Conservation (phyloP, 1,284 basidiomycete species). For the Cyathus olla region DNA sequence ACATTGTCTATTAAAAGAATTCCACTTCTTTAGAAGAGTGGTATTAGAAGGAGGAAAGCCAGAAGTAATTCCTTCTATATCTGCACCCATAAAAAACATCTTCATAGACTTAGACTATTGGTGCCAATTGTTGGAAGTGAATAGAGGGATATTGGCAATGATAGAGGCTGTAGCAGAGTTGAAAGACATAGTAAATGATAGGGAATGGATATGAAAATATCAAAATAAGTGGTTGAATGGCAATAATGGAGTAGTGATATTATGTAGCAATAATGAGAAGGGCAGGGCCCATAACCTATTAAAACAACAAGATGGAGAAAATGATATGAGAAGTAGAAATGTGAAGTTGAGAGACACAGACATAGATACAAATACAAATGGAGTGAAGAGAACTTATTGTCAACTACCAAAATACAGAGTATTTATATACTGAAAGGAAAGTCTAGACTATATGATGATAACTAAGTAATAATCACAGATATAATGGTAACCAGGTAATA, state of each 20-base stretch:
- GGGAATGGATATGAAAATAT: background rate
- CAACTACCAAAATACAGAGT: too few relatives aligned
- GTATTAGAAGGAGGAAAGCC: conserved; percentile 3
- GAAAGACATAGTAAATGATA: conserved; percentile 4
- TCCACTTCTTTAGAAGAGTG: background rate
- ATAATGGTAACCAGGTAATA: too few relatives aligned
- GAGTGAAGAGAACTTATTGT: too few relatives aligned
- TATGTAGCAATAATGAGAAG: background rate
- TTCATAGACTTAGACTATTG: too few relatives aligned
- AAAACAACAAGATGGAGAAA: background rate
- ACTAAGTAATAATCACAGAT: too few relatives aligned
- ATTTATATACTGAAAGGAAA: too few relatives aligned
- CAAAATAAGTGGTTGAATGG: background rate
- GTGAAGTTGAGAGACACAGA: background rate
- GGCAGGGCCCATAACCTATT: conserved; percentile 20
- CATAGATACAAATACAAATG: too few relatives aligned
- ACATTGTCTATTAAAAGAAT: conserved; percentile 6
- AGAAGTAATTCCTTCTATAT: conserved; percentile 10
- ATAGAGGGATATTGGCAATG: background rate
- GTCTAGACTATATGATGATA: too few relatives aligned
- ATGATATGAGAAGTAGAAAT: background rate
- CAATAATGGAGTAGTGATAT: background rate
- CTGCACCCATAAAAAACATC: too few relatives aligned
- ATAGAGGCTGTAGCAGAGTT: conserved; percentile 2
- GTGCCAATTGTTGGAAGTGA: too few relatives aligned